These are phyloP conservation scores for Fragilariopsis cylindrus DNA, from an alignment of 108 stramenopile species.

Conservation along the genomic window DNA sequence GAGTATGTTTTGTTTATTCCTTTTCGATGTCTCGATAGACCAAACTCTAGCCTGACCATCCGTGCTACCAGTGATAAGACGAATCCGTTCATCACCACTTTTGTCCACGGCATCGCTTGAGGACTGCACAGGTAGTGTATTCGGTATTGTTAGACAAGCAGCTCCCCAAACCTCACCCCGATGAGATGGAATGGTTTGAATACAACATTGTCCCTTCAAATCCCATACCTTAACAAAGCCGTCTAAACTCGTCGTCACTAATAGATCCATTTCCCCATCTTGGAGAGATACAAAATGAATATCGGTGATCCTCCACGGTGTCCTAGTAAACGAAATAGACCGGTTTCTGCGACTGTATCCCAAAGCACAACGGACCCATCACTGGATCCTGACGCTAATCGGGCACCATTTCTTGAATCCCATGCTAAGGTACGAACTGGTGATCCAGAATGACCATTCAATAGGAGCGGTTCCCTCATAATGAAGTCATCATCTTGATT, in stretches of 20 bases:
- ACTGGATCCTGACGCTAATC: constrained; percentile 80
- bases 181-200: constrained; percentile 95
- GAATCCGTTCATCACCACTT: constrained; percentile 37
- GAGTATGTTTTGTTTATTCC: constrained; percentile 9
- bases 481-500: constrained; percentile 50
- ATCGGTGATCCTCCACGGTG: constrained; percentile 92
- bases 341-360: constrained; percentile 94
- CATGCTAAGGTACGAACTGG: constrained; percentile 69
- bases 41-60: constrained; percentile 92
- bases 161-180: constrained; percentile 78
- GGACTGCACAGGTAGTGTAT: constrained; percentile 15
- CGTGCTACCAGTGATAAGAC: constrained; percentile 86
- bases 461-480: constrained; percentile 65
- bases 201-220: constrained; percentile 92
- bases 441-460: constrained; percentile 81
- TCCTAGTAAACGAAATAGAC: constrained; percentile 89
- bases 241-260: constrained; percentile 90
- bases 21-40: constrained; percentile 29
- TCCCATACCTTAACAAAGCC: constrained; percentile 99
- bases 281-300: constrained; percentile 64
- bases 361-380: constrained; percentile 93
- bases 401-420: constrained; percentile 38
- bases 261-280: constrained; percentile 45
- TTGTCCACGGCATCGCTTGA: constrained; percentile 23
- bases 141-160: constrained; percentile 34